Base-by-base conservation (phyloP, 768 basidiomycete species). In the Pulveroboletus sp. region DNA sequence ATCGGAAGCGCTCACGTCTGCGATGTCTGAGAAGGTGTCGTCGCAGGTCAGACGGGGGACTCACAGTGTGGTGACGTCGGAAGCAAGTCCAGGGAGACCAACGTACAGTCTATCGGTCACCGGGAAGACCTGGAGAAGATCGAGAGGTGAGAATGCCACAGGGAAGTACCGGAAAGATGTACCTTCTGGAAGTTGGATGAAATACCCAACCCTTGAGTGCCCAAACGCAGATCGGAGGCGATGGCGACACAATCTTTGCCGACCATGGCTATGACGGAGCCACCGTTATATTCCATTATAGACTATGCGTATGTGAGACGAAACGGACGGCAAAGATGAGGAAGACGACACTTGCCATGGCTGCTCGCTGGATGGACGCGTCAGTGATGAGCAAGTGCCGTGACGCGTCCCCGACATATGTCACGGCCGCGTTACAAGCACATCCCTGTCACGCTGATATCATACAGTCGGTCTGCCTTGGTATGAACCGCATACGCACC, bases 181-280 rank as follows among this genome's bases (percentile, higher is more conserved):
- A 93, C 96, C 83, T 92, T 96, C 68, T 97, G 87, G 68, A 95
- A 98, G 72, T 98, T 89, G 43, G 84, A 81, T 7, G 94, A 86
- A 43, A 98, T 83, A 32, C 89, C 84, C 60, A 94, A 67, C 6
- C 89, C 81, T 66, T 93, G 86, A 57, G 86, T 89, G 52, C 96
- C 96, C 47, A 98, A 74, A 55, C 95, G 82, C 58, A 95, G 65
- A 73, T 99, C 96, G 47, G 88, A 92, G 26, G 95, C 96, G 72
- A 98, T 98, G 46, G 96, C 96, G 43, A 99, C 96, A 69, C 96
- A 99, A 60, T 93, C 88, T 73, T 98, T 97, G 56, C 96, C 96
- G 52, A 88, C 87, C 96, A 99, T 99, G 76, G 96, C 96, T 71
- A 99, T 80, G 62, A 95, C 91, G 73, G 94, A 96, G 73, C 96